Conservation (phyloP, 495 filamentous ascomycete species). For the Astrothelium macrocarpum region DNA sequence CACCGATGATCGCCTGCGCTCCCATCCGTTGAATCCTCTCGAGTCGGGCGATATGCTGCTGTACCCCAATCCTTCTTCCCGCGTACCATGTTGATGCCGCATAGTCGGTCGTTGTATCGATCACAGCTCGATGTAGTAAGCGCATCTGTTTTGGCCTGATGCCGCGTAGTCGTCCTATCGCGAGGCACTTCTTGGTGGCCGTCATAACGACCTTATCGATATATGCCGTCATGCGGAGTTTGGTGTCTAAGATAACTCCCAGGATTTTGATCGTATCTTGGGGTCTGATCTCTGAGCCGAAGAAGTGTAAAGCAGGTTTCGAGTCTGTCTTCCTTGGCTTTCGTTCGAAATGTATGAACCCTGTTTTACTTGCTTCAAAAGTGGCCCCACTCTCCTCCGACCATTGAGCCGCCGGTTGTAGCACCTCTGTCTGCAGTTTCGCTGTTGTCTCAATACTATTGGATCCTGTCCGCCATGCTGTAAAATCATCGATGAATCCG, state of each 20-base stretch:
- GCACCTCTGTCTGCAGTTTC: background rate
- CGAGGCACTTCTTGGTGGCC: background rate
- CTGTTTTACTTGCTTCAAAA: background rate
- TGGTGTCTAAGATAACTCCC: constrained; percentile 3
- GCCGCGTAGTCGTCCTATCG: background rate
- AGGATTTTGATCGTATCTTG: constrained; percentile 1
- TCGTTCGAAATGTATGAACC: constrained; percentile 3
- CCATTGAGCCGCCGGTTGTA: background rate
- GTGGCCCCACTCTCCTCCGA: background rate
- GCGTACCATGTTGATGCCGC: background rate
- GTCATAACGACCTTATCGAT: background rate
- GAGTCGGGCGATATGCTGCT: background rate
- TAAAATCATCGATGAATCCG: constrained; percentile 4
- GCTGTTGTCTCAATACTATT: background rate
- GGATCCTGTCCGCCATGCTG: constrained; percentile 3
- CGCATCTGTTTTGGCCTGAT: constrained; percentile 4
- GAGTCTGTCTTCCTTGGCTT: background rate
- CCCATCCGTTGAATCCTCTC: constrained; percentile 3
- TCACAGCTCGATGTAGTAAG: background rate
- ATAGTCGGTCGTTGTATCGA: background rate
- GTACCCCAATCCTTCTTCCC: background rate
- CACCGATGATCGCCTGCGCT: constrained; percentile 8
- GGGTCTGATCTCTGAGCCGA: background rate
- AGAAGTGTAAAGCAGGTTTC: constrained; percentile 3
- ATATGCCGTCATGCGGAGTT: background rate